Conservation (phyloP, 1,284 basidiomycete genomes). For the Rhizoctonia solani region DNA sequence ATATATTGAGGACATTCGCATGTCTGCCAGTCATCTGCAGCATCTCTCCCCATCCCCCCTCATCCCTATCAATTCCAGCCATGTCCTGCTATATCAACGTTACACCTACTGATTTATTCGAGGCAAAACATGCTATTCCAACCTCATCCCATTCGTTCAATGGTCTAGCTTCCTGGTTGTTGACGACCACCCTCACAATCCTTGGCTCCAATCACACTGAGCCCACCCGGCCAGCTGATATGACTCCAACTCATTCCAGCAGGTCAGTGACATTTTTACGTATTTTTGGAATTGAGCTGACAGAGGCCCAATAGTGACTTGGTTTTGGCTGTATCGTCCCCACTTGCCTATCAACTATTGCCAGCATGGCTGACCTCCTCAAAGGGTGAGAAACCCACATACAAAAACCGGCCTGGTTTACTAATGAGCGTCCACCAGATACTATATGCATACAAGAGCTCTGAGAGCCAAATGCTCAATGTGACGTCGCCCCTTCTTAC, state of each 20-base stretch:
- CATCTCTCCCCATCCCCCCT: slow-evolving; percentile 10
- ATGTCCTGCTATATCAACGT: slow-evolving; percentile 21
- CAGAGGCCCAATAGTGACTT: background rate
- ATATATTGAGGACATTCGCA: slow-evolving; percentile 8
- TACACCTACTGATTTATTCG: slow-evolving; percentile 10
- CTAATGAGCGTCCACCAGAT: background rate
- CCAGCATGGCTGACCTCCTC: background rate
- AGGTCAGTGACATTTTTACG: background rate
- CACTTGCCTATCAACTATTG: slow-evolving; percentile 13
- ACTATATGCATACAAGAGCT: slow-evolving; percentile 16
- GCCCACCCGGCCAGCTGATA: background rate
- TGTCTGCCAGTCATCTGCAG: slow-evolving; percentile 26
- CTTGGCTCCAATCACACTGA: slow-evolving; percentile 1
- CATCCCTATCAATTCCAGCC: slow-evolving; percentile 2
- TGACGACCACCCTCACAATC: slow-evolving; percentile 21
- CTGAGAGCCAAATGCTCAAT: slow-evolving; percentile 1
- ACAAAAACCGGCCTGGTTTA: background rate
- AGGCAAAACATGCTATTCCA: background rate
- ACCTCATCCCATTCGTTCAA: background rate
- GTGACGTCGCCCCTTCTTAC: background rate
- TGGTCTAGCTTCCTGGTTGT: slow-evolving; percentile 21
- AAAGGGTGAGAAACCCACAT: background rate
- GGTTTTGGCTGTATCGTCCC: slow-evolving; percentile 15
- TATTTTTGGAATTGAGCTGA: background rate
- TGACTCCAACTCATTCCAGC: slow-evolving; percentile 1